Base-by-base conservation (phyloP, 106 monocot genomes). In the Apostasia ramifera region DNA sequence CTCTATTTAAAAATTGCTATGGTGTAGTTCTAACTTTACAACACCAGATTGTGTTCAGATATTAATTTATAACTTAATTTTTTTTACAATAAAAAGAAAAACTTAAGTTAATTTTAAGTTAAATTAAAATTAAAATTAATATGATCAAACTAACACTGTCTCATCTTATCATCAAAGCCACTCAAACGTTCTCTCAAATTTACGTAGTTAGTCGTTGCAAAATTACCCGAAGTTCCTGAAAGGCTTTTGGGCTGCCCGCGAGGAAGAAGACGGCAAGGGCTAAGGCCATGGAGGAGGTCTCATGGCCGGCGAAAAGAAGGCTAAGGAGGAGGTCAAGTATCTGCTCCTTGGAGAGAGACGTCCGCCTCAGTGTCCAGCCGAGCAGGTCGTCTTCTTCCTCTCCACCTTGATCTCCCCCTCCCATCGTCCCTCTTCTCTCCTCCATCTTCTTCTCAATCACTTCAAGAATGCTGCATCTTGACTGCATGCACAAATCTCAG, bases 221-320 rank as follows among this genome's bases (percentile, higher is more conserved):
- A 43, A 62, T 13, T 80, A 94, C 94, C 77, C 79, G 44, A n/a
- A 91, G 55, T 71, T 91, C 68, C 66, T 75, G 66, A 9, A 88
- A 53, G 2, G 91, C 94, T 74, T 77, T 73, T 2, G 91, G 94
- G 46, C 81, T 85, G 39, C 75, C 68, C 72, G 79, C 71, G 40
- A 94, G 83, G 75, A 94, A 94, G 70, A 75, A 94, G 62, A 94
- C 80, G 42, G 83, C 71, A 8, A 99, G 71, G 39, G 93, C 71
- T 53, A 99, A 73, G 26, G 98, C 84, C 64, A 84, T 78, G 1
- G 98, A 87, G 6, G 98, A 90, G n/a, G 98, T 99, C 78, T 99
- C 98, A 11, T 99, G 93, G 47, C 98, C 98, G 0, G 98, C 98
- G 15, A 99, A 93, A 13, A 99, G 90, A 73, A 99, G 50, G 70